These are phyloP conservation scores for Diaporthe vaccinii DNA, from an alignment of 2,329 filamentous ascomycete species.

Conservation along the genomic window DNA sequence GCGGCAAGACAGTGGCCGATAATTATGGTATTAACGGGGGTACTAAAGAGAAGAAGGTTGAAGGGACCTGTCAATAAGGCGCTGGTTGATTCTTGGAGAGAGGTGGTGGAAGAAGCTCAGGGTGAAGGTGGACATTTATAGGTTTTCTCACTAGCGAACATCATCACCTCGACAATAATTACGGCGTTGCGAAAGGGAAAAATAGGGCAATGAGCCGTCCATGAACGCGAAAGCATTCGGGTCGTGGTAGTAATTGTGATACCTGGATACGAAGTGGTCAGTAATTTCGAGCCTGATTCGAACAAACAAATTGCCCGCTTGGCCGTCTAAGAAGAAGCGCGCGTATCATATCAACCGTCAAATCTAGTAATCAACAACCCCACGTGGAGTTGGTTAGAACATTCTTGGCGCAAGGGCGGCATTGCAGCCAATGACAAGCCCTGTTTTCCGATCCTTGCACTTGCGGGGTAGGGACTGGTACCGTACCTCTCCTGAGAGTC, in stretches of 20 bases:
- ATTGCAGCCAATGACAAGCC: not conserved
- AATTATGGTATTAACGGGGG: not conserved
- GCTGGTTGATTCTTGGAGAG: not conserved
- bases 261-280: not conserved
- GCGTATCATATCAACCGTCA: not conserved
- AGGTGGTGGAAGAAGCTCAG: no score
- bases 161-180: not conserved
- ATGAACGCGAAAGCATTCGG: not conserved
- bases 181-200: not conserved
- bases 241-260: not conserved
- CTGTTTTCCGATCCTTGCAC: constrained; percentile 3
- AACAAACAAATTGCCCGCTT: not conserved
- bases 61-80: no score
- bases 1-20: not conserved
- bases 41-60: not conserved
- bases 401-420: not conserved
- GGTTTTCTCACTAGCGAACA: not conserved
- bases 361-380: no score
- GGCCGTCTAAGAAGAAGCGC: not conserved
- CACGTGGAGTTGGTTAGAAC: not conserved
- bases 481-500: not conserved
- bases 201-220: not conserved
- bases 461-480: not conserved
- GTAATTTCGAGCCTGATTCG: not conserved
- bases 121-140: not conserved